Evolutionary conservation across 1,139 yeast species (phyloP), one percentile per base, ranked within the genome.

Genomic region (Tardiomyces blankii): DNA sequence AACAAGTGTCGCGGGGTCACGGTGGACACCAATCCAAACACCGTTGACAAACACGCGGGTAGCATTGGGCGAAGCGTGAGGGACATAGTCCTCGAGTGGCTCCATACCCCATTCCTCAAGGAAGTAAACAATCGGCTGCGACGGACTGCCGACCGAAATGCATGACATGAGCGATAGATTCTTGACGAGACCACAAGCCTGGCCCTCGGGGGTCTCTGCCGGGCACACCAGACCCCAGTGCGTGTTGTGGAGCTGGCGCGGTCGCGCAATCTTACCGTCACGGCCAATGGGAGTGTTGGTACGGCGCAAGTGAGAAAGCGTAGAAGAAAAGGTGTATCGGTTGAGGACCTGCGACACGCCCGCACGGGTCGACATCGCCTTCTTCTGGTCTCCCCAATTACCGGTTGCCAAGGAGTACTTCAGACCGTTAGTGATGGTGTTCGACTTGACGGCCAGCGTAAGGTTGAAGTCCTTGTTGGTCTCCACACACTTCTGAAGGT

Each of bases 161-260:
- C 97, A 88, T 1, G 97, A 79, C 97, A 93, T 89, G 57, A 91
- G 73, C 1, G 97, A 88, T 63, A 91, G 74, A 66, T 91, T 91
- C 72, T 91, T 91, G 47, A 93, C 98, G 66, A 91, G 75, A 60
- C 99, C 99, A 84, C 99, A 91, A 43, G 99, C 98, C 71, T 91
- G 98, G 61, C 99, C 99, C 73, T 91, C 99, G 2, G 99, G 99
- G 14, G 99, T 91, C 68, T 91, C 99, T 23, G 99, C 98, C 42
- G 99, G 98, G 69, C 99, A 91, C 40, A 91, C 98, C 60, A 91
- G 77, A 61, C 99, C 99, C 98, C 98, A 93, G 70, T 93, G 99
- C 27, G 98, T 91, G 65, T 93, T 93, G 70, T 93, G 99, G 60
- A 91, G 76, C 69, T 93, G 98, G 73, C 99, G 89, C 45, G 98